Evolutionary conservation across 73 alveolate species (phyloP).

Genomic region (Symbiodinium pilosum): DNA sequence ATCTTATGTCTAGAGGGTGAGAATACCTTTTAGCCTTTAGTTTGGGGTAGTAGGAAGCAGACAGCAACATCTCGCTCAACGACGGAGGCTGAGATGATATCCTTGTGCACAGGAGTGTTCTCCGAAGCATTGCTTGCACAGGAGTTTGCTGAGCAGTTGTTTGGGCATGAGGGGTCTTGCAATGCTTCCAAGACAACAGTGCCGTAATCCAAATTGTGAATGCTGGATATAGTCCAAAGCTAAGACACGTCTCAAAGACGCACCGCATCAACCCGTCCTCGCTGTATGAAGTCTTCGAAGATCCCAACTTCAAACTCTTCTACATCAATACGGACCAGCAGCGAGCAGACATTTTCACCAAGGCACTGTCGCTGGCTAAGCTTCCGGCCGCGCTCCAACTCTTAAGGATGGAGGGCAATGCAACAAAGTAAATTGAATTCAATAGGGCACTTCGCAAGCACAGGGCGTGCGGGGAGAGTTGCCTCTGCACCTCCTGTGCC

Average conservation of each 20-base stretch:
- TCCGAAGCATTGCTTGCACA: background rate
- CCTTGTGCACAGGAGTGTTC: background rate
- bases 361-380: background rate
- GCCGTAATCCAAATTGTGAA: background rate
- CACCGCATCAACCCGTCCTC: background rate
- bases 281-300: background rate
- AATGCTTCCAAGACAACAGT: background rate
- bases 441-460: background rate
- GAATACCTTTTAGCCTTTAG: background rate
- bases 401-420: background rate
- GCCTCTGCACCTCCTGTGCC: background rate
- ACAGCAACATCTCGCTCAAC: background rate
- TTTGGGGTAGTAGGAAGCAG: slow-evolving; percentile 26
- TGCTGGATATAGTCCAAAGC: background rate
- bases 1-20: background rate
- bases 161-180: background rate
- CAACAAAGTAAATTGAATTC: background rate
- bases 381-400: background rate
- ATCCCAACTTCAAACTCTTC: background rate
- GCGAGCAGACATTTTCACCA: background rate
- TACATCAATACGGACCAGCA: background rate
- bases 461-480: background rate
- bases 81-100: background rate
- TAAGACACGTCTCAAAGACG: background rate
- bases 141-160: background rate